phyloP scores from a whole-genome alignment of 768 basidiomycete species.

The Cystofilobasidium bisporidii region DNA sequence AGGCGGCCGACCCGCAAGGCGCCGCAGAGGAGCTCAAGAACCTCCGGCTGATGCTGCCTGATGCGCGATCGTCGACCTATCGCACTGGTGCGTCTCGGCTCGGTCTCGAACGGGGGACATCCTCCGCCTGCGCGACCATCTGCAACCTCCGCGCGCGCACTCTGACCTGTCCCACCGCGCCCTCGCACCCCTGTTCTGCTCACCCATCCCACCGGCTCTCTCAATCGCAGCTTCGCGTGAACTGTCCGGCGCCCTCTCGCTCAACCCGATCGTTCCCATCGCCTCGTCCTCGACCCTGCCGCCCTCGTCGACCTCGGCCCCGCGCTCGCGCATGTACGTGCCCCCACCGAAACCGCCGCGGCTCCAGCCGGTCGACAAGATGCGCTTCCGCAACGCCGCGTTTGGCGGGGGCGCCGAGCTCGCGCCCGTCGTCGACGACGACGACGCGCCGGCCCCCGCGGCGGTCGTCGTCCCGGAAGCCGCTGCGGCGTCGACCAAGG shows the following conservation, averaged over 20 bases:
- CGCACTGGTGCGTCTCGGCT: slow-evolving; percentile 20
- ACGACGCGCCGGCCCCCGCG: not conserved
- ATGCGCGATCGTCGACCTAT: slow-evolving; percentile 12
- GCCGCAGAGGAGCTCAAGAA: slow-evolving; percentile 20
- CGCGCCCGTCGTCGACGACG: not conserved
- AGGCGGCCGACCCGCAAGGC: not conserved
- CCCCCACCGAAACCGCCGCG: slow-evolving; percentile 18
- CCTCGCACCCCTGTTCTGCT: not conserved
- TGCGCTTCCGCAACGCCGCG: slow-evolving; percentile 24
- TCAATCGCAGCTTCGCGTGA: slow-evolving; percentile 16
- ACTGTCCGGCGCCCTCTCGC: slow-evolving; percentile 5
- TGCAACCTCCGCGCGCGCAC: too few relatives aligned
- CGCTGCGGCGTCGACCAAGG: not conserved
- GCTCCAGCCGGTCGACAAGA: slow-evolving; percentile 20
- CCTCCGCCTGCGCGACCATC: too few relatives aligned
- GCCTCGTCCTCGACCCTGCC: slow-evolving; percentile 6
- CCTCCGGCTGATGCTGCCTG: slow-evolving; percentile 16
- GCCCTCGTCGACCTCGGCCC: not conserved
- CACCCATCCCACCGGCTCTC: too few relatives aligned
- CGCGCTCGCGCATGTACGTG: slow-evolving; percentile 8
- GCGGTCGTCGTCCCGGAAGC: not conserved
- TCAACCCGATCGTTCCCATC: slow-evolving; percentile 21
- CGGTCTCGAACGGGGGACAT: too few relatives aligned
- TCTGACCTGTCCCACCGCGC: not conserved
- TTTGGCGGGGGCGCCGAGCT: slow-evolving; percentile 6